Evolutionary conservation across 495 filamentous ascomycete species (phyloP), one percentile per base, ranked within the genome.

Genomic region (Daldinia caldariorum): DNA sequence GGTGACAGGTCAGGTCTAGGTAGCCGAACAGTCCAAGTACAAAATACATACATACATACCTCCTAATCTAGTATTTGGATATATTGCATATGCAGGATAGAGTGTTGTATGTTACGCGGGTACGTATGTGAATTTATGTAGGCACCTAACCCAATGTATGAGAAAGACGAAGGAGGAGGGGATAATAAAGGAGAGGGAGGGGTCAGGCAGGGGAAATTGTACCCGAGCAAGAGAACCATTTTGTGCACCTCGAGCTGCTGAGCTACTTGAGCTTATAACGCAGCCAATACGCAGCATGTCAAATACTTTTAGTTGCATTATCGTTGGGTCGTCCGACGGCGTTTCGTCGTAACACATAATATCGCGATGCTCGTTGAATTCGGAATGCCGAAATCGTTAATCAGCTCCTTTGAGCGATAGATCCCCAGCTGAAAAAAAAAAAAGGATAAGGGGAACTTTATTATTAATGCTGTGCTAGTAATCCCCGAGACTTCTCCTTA

Each of bases 381-480:
- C 34, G 53, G 43, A 58, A 61, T 26, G 61, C 50, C 45, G 16
- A 65, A 49, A 14, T 47, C 18, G 43, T 47, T 47, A 18, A 22
- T 57, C 62, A 66, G 50, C 67, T 61, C 31, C 14, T 50, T 65
- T 61, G 20, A 61, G 47, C 41, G 37, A 50, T 67, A 47, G 58
- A 7, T 29, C 49, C 55, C 60, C 63, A 67, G 69, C 69, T 71
- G 69, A 71, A 69, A 43, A 56, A 37, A 66, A 45, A 29, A 51
- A 22, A 3, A 56, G 16, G 1, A 22, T 6, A 39, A 56, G 29
- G n/a, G 29, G n/a, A 35, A 13, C 13, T 41, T 50, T 34, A 35
- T 66, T 62, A 50, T 32, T 66, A 71, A 53, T 18, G 50, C n/a
- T 8, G 26, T 57, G 20, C 50, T 57, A 20, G 50, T 34, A 70